These are phyloP conservation scores for Cyclocybe cylindracea DNA, from an alignment of 768 basidiomycete species.

Conservation along the genomic window DNA sequence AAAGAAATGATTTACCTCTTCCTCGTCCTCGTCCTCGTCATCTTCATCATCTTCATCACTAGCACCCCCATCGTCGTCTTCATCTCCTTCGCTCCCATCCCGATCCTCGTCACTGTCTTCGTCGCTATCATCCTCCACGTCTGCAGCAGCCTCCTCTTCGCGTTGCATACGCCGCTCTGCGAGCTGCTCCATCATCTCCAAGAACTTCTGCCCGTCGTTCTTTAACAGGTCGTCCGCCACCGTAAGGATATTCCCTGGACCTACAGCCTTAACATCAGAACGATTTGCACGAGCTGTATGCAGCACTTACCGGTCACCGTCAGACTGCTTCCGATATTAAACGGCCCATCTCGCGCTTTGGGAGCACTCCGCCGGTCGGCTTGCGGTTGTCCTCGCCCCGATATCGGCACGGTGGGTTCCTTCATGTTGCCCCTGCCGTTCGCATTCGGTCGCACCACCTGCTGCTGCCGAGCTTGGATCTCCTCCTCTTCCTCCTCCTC, in stretches of 20 bases:
- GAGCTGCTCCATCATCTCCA: conserved; percentile 99
- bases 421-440: conserved; percentile 16
- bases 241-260: conserved; percentile 92
- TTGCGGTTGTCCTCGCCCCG: conserved; percentile 13
- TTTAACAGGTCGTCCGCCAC: conserved; percentile 98
- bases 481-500: conserved; percentile 56
- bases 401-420: conserved; percentile 16
- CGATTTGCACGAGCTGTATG: neutral
- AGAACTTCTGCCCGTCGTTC: conserved; percentile 98
- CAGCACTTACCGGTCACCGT: conserved; percentile 72
- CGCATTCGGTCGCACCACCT: conserved; percentile 33
- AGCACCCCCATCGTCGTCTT: conserved; percentile 59
- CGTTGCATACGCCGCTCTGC: conserved; percentile 92
- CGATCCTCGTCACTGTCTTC: conserved; percentile 50
- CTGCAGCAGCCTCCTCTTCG: conserved; percentile 63
- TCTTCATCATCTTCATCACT: conserved; percentile 66
- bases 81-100: conserved; percentile 63
- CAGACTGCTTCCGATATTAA: conserved; percentile 79
- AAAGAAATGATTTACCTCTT: conserved; percentile 47
- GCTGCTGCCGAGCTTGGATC: conserved; percentile 32
- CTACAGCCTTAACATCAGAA: conserved; percentile 32
- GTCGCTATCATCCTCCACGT: conserved; percentile 49
- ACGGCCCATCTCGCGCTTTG: conserved; percentile 64
- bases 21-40: conserved; percentile 66
- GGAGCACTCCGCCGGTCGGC: conserved; percentile 19